A percentile compares a stretch with the other conserved stretches of the same genome.
phyloP scores from a whole-genome alignment of 345 rosid species.

The Camelina laxa region DNA sequence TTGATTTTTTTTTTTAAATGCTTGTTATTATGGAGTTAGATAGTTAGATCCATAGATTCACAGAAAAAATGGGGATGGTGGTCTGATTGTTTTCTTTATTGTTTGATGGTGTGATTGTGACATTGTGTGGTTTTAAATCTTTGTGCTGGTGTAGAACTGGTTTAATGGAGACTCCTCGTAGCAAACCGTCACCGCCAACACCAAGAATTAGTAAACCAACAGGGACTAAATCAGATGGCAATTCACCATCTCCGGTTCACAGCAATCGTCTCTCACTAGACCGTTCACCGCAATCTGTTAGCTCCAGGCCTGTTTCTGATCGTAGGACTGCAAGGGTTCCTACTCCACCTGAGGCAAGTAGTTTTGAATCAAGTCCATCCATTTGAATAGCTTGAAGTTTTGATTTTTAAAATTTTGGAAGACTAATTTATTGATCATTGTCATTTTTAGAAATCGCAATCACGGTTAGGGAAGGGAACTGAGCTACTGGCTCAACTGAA shows the following conservation, averaged over 20 bases:
- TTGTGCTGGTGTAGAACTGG: conserved; percentile 63
- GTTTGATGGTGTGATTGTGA: conserved; percentile 50
- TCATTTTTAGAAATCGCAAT: conserved; percentile 59
- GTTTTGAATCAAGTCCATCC: background rate
- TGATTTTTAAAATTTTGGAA: conserved; percentile 16
- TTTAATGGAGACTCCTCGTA: conserved; percentile 78
- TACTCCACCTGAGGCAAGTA: conserved; percentile 73
- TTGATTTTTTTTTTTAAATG: background rate
- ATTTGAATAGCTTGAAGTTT: background rate
- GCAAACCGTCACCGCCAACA: conserved; percentile 69
- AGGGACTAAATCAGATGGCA: conserved; percentile 63
- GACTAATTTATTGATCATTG: conserved; percentile 6
- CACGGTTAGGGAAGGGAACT: conserved; percentile 60
- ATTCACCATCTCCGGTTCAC: conserved; percentile 61
- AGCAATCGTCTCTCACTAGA: conserved; percentile 70
- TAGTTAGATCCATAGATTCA: conserved; percentile 13
- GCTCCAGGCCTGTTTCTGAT: conserved; percentile 67
- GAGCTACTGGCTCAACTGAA: conserved; percentile 74
- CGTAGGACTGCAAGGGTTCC: conserved; percentile 68
- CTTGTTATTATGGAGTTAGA: background rate
- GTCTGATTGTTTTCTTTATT: conserved; percentile 31
- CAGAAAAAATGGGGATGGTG: conserved; percentile 8
- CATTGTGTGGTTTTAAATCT: conserved; percentile 36
- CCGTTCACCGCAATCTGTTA: conserved; percentile 66
- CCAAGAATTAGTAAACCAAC: conserved; percentile 65